These are phyloP conservation scores for Coemansia furcata DNA, from an alignment of 192 early-diverging fungal genomes.

Conservation along the genomic window DNA sequence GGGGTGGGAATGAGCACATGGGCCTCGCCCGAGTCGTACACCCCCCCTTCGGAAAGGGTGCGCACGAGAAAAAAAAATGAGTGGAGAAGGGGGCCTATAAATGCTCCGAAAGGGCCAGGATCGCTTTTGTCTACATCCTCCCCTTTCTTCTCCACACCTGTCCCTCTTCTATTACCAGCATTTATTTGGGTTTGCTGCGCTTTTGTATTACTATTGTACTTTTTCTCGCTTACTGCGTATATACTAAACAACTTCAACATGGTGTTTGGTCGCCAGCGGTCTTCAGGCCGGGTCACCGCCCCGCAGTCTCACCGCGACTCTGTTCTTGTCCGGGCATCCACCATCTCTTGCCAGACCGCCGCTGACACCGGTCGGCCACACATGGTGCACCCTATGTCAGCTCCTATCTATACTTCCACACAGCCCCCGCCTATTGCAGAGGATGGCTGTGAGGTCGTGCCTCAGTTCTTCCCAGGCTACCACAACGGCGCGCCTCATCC, in stretches of 20 bases:
- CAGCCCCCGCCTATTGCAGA: conserved; percentile 18
- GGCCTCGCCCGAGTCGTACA: background rate
- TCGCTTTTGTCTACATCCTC: background rate
- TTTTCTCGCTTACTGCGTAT: background rate
- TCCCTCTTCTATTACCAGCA: background rate
- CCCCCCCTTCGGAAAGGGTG: background rate
- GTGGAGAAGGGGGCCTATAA: background rate
- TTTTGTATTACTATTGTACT: background rate
- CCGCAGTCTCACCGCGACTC: background rate
- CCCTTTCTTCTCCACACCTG: background rate
- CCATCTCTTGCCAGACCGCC: background rate
- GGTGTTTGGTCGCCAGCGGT: conserved; percentile 4
- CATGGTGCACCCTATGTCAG: conserved; percentile 36
- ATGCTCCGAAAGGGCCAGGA: background rate
- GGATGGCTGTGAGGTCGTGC: conserved; percentile 39
- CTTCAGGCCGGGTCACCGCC: background rate
- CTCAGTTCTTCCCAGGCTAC: conserved; percentile 44
- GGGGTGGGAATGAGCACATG: background rate
- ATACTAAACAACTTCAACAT: background rate
- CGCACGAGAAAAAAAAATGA: background rate
- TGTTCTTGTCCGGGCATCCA: conserved; percentile 5
- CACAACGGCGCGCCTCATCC: conserved; percentile 1
- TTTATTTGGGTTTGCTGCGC: background rate
- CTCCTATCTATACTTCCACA: background rate
- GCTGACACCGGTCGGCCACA: background rate